Base-by-base conservation (phyloP, 305 asterid species). In the Fraxinus albicans region DNA sequence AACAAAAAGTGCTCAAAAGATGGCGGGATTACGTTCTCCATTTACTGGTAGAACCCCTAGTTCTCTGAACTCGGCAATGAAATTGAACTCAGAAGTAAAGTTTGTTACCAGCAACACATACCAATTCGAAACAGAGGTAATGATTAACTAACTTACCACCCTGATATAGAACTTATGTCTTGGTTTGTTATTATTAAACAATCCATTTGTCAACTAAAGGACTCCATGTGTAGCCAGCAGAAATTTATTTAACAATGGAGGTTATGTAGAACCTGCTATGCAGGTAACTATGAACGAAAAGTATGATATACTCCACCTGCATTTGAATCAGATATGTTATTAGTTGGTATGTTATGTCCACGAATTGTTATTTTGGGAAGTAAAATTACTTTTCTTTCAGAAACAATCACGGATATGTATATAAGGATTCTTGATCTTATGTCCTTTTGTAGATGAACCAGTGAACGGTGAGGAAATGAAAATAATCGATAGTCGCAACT, bases 1-100 rank as follows among this genome's bases (percentile, higher is more conserved):
- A 93, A 84, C 84, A 4, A 91, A 84, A 80, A 90, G 92, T 85
- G 79, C 91, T 82, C 93, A 92, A 17, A 88, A 86, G 84, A 83
- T 69, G 40, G 90, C 80, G 53, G 82, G 82, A 29, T 63, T 78
- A 85, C 85, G 83, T 78, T 90, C 96, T 74, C 93, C 94, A 2
- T 73, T 88, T 76, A 80, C 63, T 44, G 88, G 90, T 36, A 90
- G 85, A 91, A 92, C 92, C 72, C 94, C 97, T 53, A 77, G 81
- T 85, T 88, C 95, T 1, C 78, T 86, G 73, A 88, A 89, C 83
- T 83, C 90, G 7, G n/a, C 73, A 12, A 90, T 87, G 83, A 91
- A 84, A 77, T 36, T 85, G 84, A 81, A 87, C 53, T 77, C 80
- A 31, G 89, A 89, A 75, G 82, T 84, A 31, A 91, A 83, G 81